A percentile compares a stretch with the other conserved stretches of the same genome.
phyloP scores from a whole-genome alignment of 2,329 filamentous ascomycete genomes.

The Anthostomella pinea region DNA sequence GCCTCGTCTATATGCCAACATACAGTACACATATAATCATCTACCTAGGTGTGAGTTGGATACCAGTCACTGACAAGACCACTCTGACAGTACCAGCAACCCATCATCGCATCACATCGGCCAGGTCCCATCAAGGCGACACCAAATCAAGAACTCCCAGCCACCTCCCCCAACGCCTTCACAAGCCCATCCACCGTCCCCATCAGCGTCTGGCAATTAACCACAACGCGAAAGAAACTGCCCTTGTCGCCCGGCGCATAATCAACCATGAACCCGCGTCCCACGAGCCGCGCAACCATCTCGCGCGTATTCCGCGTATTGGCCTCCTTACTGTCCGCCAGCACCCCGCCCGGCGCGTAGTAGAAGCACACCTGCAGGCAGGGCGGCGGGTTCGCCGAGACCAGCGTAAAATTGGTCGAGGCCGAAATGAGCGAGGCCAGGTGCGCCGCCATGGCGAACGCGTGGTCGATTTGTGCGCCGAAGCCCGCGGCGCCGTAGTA shows the following conservation, averaged over 20 bases:
- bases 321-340: slow-evolving; percentile 40
- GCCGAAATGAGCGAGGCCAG: slow-evolving; percentile 59
- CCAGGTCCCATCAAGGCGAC: no score
- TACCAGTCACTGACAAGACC: no score
- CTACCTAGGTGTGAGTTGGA: no score
- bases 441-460: slow-evolving; percentile 68
- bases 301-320: slow-evolving; percentile 50
- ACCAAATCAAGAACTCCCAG: slow-evolving; percentile 19
- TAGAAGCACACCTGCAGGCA: slow-evolving; percentile 97
- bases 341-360: slow-evolving; percentile 59
- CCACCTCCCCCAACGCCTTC: slow-evolving; percentile 26
- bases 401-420: slow-evolving; percentile 62
- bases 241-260: slow-evolving; percentile 57
- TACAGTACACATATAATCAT: no score
- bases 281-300: slow-evolving; percentile 48
- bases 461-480: slow-evolving; percentile 64
- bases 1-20: no score
- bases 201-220: slow-evolving; percentile 53
- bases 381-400: slow-evolving; percentile 74
- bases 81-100: no score
- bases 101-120: no score
- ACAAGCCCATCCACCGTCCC: slow-evolving; percentile 43
- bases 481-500: slow-evolving; percentile 83
- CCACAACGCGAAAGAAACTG: slow-evolving; percentile 58
- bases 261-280: slow-evolving; percentile 58